Base-by-base conservation (phyloP, 2,329 filamentous ascomycete genomes). In the Colletotrichum australisinense region DNA sequence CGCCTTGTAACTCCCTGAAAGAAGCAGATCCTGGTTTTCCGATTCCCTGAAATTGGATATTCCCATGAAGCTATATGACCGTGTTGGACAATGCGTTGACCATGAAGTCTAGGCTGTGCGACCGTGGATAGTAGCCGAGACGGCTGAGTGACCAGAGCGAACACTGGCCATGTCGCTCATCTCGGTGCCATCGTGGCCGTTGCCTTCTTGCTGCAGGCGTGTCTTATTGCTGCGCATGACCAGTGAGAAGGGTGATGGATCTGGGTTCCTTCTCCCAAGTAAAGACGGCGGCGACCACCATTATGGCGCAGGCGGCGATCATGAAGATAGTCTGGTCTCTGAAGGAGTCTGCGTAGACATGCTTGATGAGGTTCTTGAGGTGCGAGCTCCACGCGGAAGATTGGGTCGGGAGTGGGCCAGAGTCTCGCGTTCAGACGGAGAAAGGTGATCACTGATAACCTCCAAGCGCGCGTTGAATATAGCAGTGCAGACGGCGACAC, bases 401-500 rank as follows among this genome's bases (percentile, higher is more conserved):
- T 26, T 83, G 81, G 0, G 84, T 80, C 0, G 85, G 30, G 84
- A 87, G 28, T 84, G 85, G 72, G 86, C 86, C 24, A 88, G 80
- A 14, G 81, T 79, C 9, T 80, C 78, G n/a, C 88, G 78, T 67
- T 87, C 82, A 12, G 78, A 73, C 4, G 78, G 66, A 12, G 81
- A 82, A 67, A 88, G 77, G 35, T 79, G 75, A 30, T 76, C 75
- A 14, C 79, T 77, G 12, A 89, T 80, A 46, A 83, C 78, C 57
- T 85, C 82, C 55, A 85, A 82, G 66, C 83, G 82, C 38, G 79
- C 76, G 77, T 90, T 89, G 79, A 91, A 88, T 12, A 92, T 84
- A 16, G 90, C 86, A n/a, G 88, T 91, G 75, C 90, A 90, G 28
- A 88, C 79, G 0, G 89, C 87, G 56, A 92, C 83, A 1, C 90